A percentile compares a stretch with the other conserved stretches of the same genome.
phyloP scores from a whole-genome alignment of 768 basidiomycete species.

The Tylopilus rubrobrunneus region DNA sequence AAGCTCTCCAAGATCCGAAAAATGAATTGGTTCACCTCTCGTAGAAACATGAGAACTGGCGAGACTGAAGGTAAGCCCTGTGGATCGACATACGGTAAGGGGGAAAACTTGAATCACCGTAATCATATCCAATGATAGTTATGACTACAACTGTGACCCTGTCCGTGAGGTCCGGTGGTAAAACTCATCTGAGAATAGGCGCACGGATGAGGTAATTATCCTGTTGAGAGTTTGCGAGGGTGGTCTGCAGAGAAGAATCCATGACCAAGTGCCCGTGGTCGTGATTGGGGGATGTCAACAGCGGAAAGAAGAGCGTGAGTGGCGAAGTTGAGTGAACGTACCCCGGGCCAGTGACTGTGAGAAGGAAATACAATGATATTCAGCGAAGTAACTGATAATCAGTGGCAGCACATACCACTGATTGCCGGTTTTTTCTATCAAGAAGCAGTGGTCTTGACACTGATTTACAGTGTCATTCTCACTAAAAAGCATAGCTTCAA shows the following conservation, averaged over 20 bases:
- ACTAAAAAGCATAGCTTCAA: too few species aligned
- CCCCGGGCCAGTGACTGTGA: too few species aligned
- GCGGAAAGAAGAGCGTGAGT: too few species aligned
- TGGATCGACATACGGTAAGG: background rate
- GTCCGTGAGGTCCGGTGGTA: too few species aligned
- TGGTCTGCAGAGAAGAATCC: background rate
- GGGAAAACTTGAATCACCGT: background rate
- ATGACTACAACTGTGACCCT: background rate
- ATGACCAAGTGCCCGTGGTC: background rate
- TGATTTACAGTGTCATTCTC: too few species aligned
- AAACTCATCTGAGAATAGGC: background rate
- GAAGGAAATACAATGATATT: too few species aligned
- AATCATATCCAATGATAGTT: background rate
- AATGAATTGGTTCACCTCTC: background rate
- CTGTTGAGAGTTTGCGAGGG: background rate
- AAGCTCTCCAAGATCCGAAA: background rate
- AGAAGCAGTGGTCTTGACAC: too few species aligned
- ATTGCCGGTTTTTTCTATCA: too few species aligned
- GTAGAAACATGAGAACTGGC: background rate
- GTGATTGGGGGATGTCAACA: too few species aligned
- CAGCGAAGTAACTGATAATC: too few species aligned
- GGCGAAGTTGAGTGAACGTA: too few species aligned
- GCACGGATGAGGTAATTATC: background rate
- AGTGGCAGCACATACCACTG: too few species aligned
- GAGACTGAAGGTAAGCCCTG: background rate